A percentile compares a stretch with the other conserved stretches of the same genome.
phyloP scores from a whole-genome alignment of 75 land plant species.

The Pseudotsuga menziesii region DNA sequence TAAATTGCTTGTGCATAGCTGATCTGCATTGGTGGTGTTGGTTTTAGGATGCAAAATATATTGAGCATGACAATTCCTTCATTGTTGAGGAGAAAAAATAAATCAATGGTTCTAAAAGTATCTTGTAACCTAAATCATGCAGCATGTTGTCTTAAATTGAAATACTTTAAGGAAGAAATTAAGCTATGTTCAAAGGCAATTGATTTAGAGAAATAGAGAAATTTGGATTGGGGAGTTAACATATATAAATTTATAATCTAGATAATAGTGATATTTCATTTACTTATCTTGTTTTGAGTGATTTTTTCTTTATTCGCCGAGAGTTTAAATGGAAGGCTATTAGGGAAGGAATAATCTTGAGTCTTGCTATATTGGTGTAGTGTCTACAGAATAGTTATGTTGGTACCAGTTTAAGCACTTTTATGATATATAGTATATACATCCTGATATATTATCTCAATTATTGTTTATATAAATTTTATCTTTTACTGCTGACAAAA shows the following conservation, averaged over 20 bases:
- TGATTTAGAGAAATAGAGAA: background rate
- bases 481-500: background rate
- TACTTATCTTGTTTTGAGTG: background rate
- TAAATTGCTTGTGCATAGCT: background rate
- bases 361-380: background rate
- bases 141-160: conserved; percentile 70
- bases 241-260: background rate
- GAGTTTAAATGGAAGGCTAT: background rate
- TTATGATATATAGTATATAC: background rate
- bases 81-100: conserved; percentile 59
- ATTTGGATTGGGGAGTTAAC: background rate
- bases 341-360: background rate
- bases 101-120: conserved; percentile 50
- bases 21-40: background rate
- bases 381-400: background rate
- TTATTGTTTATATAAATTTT: background rate
- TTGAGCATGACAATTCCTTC: conserved; percentile 53
- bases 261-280: background rate
- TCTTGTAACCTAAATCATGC: conserved; percentile 73
- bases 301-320: background rate
- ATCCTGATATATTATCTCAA: background rate
- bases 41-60: conserved; percentile 54
- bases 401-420: background rate
- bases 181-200: conserved; percentile 50
- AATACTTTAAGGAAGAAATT: conserved; percentile 44